These are phyloP conservation scores for Beauveria sp. DNA, from an alignment of 2,329 filamentous ascomycete species.

Conservation along the genomic window DNA sequence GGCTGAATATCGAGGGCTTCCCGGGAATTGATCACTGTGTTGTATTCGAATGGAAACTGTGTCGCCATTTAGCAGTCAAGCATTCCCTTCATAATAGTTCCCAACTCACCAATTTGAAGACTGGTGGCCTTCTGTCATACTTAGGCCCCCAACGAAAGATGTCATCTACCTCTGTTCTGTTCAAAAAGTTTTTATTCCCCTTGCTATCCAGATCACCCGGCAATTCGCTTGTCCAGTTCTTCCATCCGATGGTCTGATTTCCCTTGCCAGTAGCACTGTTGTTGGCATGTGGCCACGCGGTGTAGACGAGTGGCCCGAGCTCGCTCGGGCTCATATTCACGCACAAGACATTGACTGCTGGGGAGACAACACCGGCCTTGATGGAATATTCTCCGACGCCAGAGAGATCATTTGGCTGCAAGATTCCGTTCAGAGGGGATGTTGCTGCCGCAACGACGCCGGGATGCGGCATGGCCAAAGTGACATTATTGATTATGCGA, in stretches of 20 bases:
- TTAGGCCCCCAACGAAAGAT: slow-evolving; percentile 59
- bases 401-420: slow-evolving; percentile 58
- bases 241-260: slow-evolving; percentile 25
- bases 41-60: slow-evolving; percentile 52
- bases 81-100: slow-evolving; percentile 12
- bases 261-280: slow-evolving; percentile 26
- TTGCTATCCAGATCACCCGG: slow-evolving; percentile 22
- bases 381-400: slow-evolving; percentile 64
- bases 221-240: slow-evolving; percentile 32
- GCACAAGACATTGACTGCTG: slow-evolving; percentile 65
- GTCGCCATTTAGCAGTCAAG: no score
- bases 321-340: slow-evolving; percentile 55
- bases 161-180: slow-evolving; percentile 56
- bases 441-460: slow-evolving; percentile 58
- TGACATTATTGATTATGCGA: slow-evolving; percentile 66
- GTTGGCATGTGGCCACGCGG: slow-evolving; percentile 44
- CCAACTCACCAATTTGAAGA: slow-evolving; percentile 39
- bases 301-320: slow-evolving; percentile 57
- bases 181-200: slow-evolving; percentile 33
- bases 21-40: slow-evolving; percentile 55
- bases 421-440: slow-evolving; percentile 53
- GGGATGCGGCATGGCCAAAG: slow-evolving; percentile 68
- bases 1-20: slow-evolving; percentile 16
- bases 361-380: slow-evolving; percentile 61
- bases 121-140: slow-evolving; percentile 43